Base-by-base conservation (phyloP, 2,329 filamentous ascomycete genomes). In the Fusarium sp. region DNA sequence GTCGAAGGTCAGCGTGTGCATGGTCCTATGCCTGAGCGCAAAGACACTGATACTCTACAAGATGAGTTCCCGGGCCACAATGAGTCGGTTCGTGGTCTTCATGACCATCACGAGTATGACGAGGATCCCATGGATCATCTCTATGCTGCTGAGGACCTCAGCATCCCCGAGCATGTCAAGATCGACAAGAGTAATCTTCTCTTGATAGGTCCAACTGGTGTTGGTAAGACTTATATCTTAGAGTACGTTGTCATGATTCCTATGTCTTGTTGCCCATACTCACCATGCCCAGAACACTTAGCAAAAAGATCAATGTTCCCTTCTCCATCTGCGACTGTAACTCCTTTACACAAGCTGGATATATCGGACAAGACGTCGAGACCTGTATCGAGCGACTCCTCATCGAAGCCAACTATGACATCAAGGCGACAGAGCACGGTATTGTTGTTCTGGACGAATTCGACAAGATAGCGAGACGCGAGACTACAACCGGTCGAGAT, bases 341-440 rank as follows among this genome's bases (percentile, higher is more conserved):
- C 60, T 94, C 95, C 7, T 95, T 98, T 74, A 98, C 96, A 0
- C 96, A 98, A 84, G 96, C 96, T 6, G 96, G 97, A 30, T 99
- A 99, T 79, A 98, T 99, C 76, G 97, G 97, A 34, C 96, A 98
- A 80, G 97, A 99, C 81, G 96, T 96, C n/a, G 97, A 99, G 81
- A 92, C 94, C 1, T 98, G 96, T 78, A 95, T 99, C 45, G 95
- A 98, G 80, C 90, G 97, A 52, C 88, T 99, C 30, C 87, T 99
- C 11, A 94, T 97, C 65, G 95, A 97, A 68, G 92, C 96, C 10
- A 96, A 97, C 81, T 97, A 97, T 82, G 94, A 97, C 76, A 90
- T 97, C 32, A 91, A 92, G 68, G 91, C 93, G 64, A 93, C 95
- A 9, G 96, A 99, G 81, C 91, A 94, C 63, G 97, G 97, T 6